A percentile compares a stretch with the other conserved stretches of the same genome.
Conservation (phyloP, 2,329 filamentous ascomycete genomes). For the Aquanectria penicillioides region DNA sequence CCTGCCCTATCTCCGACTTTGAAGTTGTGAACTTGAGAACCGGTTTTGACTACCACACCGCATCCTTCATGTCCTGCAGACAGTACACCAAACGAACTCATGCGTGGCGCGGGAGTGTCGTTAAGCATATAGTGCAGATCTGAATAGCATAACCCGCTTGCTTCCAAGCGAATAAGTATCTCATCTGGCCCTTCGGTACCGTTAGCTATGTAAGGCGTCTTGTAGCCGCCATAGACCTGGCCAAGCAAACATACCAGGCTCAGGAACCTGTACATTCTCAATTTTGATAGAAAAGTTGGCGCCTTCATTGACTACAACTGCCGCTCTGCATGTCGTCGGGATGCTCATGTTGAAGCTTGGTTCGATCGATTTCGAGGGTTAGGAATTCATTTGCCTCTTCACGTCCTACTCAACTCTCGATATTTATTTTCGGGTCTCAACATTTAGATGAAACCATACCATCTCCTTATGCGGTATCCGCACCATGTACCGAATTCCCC, state of each 20-base stretch:
- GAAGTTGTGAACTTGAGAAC: not conserved
- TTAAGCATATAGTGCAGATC: conserved; percentile 1
- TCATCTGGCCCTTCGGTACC: not conserved
- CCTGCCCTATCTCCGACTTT: not conserved
- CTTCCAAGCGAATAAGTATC: not conserved
- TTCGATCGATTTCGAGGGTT: not conserved
- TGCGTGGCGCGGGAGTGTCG: not conserved
- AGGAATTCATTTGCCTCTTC: not conserved
- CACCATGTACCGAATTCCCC: not conserved
- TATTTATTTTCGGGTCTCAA: too few species aligned
- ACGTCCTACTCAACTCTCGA: too few species aligned
- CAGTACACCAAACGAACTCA: not conserved
- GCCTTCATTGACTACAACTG: not conserved
- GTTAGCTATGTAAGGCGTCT: not conserved
- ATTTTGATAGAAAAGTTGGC: not conserved
- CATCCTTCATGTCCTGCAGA: conserved; percentile 1
- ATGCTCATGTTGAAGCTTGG: not conserved
- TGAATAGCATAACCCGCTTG: not conserved
- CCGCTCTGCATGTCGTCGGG: not conserved
- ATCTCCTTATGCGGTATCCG: not conserved
- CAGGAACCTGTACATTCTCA: not conserved
- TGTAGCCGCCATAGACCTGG: not conserved
- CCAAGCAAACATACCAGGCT: not conserved
- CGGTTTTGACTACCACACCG: not conserved
- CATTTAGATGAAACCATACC: not conserved